Evolutionary conservation across 306 rosid genomes (phyloP), one percentile per base, ranked within the genome.

Genomic region (Inga laurina): DNA sequence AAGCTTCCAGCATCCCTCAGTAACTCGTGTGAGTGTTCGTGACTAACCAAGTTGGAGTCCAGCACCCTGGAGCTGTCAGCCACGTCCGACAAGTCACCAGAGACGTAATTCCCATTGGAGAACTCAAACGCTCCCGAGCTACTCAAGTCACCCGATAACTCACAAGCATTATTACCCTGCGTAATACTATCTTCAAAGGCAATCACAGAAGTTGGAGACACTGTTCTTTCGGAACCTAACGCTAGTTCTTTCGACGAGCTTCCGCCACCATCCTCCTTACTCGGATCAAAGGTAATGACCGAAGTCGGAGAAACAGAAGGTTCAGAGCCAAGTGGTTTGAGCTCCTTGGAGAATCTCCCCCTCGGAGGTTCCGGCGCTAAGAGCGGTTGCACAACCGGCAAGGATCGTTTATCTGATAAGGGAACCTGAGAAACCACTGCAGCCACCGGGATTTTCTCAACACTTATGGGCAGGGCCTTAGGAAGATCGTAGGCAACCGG

Each of bases 351-450:
- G 76, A 94, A 88, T 57, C 83, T 80, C 22, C 85, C 91, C 66
- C 75, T 59, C 44, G 85, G 78, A 59, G 83, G 72, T 62, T 86
- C 90, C 62, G 91, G 89, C 8, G 92, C 85, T 1, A 89, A 61
- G 16, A 95, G 87, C 72, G 97, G 94, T 68, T 97, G 98, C 64
- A 92, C 99, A 67, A 97, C 99, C 9, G 99, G 98, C 87, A 94
- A 70, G 3, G 93, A 81, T 56, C 90, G 21, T 15, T 87, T 86
- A 59, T 90, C 87, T 9, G 92, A 68, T 48, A 89, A 44, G 3
- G 92, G 61, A 7, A 91, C 88, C 82, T 90, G 88, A 3, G 87
- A 81, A 4, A 91, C 92, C 49, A 85, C 94, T 0, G 92, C 86
- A 16, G 93, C 93, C 74, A 91, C 91, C 24, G 97, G 97, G 83